Evolutionary conservation across 2,329 filamentous ascomycete genomes (phyloP).

Genomic region (Rhynchosporium secalis): DNA sequence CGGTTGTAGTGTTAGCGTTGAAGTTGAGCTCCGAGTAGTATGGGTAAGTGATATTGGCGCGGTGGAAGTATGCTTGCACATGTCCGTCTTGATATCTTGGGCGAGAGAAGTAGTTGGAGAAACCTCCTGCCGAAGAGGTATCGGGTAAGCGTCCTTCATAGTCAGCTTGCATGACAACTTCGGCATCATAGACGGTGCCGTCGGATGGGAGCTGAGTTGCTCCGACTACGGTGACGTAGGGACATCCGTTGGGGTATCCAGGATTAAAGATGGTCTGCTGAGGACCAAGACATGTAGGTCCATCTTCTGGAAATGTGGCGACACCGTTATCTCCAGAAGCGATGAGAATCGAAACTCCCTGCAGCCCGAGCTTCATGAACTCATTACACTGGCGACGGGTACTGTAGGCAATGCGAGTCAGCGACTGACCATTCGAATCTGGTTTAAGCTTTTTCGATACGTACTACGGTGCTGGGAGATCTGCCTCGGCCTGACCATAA

Average conservation of each 20-base stretch:
- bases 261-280: conserved; percentile 31
- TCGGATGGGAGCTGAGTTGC: conserved; percentile 55
- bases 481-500: conserved; percentile 68
- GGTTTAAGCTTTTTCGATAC: no score
- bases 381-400: conserved; percentile 61
- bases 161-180: conserved; percentile 32
- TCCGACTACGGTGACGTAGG: conserved; percentile 67
- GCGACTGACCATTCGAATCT: no score
- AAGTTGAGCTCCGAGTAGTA: conserved; percentile 34
- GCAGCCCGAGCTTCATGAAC: conserved; percentile 65
- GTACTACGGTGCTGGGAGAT: conserved; percentile 57
- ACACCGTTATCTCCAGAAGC: conserved; percentile 60
- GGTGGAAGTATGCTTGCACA: conserved; percentile 46
- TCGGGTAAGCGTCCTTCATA: conserved; percentile 42
- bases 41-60: conserved; percentile 25
- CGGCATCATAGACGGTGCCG: conserved; percentile 32
- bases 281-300: conserved; percentile 50
- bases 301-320: conserved; percentile 56
- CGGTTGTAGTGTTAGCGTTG: conserved; percentile 47
- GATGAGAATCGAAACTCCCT: conserved; percentile 66
- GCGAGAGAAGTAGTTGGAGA: conserved; percentile 52
- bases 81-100: conserved; percentile 50
- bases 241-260: conserved; percentile 66
- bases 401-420: background rate
- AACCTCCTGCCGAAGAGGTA: conserved; percentile 48